Conservation (phyloP, 768 basidiomycete genomes). For the Suillus placidus region DNA sequence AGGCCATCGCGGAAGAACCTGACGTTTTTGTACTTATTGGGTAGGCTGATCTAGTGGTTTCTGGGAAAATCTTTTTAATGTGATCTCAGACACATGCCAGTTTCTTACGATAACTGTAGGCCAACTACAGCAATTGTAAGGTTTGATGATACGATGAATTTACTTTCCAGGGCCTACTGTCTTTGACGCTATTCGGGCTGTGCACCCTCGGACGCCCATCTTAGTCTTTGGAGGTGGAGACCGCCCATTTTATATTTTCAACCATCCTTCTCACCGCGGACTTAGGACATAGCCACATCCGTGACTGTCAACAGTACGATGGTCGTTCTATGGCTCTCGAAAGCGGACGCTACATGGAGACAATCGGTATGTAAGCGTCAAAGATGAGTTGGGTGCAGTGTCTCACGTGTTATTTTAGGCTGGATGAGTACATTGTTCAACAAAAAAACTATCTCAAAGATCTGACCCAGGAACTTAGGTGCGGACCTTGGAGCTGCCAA, state of each 20-base stretch:
- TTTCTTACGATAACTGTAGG: slow-evolving; percentile 67
- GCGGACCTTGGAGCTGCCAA: slow-evolving; percentile 47
- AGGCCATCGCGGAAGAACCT: slow-evolving; percentile 79
- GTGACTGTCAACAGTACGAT: slow-evolving; percentile 75
- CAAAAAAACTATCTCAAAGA: not conserved
- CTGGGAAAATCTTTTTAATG: not conserved
- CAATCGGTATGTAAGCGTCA: slow-evolving; percentile 57
- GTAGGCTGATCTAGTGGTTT: slow-evolving; percentile 36
- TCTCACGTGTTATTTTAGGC: slow-evolving; percentile 28
- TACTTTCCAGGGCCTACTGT: slow-evolving; percentile 62
- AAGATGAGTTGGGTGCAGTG: not conserved
- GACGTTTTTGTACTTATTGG: slow-evolving; percentile 80
- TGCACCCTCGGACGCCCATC: slow-evolving; percentile 78
- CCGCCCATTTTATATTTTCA: not conserved
- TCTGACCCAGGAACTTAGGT: slow-evolving; percentile 32
- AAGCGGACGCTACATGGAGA: slow-evolving; percentile 92
- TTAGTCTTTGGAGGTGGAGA: slow-evolving; percentile 73
- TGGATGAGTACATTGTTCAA: slow-evolving; percentile 61
- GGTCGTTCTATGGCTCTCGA: slow-evolving; percentile 78
- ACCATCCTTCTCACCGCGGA: not conserved
- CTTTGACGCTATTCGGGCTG: slow-evolving; percentile 69
- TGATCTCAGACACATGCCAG: slow-evolving; percentile 76
- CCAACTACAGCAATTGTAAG: not conserved
- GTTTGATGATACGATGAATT: slow-evolving; percentile 2
- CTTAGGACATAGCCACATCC: slow-evolving; percentile 72